phyloP scores from a whole-genome alignment of 1,284 basidiomycete genomes.

The Baeospora myosura region DNA sequence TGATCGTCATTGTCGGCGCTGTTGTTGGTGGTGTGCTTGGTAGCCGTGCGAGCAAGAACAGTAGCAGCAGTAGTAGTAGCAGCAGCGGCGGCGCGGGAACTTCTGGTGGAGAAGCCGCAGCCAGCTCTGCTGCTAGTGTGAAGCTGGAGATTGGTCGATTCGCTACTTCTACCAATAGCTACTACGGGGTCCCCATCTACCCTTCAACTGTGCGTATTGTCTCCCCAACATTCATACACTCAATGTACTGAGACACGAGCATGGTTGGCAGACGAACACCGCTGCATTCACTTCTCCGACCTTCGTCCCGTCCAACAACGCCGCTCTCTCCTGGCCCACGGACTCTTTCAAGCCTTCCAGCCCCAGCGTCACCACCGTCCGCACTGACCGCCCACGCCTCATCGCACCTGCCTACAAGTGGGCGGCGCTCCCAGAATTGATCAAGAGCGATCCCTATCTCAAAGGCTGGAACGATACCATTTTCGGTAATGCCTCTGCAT shows the following conservation, averaged over 20 bases:
- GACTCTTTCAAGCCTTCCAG: conserved; percentile 66
- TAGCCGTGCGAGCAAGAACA: conserved; percentile 39
- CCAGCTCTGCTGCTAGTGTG: conserved; percentile 48
- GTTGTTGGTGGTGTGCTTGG: conserved; percentile 78
- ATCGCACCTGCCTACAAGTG: conserved; percentile 92
- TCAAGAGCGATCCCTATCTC: conserved; percentile 82
- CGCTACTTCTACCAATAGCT: conserved; percentile 69
- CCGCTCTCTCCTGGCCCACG: conserved; percentile 61
- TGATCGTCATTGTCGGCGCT: conserved; percentile 66
- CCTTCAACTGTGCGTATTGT: conserved; percentile 66
- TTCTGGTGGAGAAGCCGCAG: conserved; percentile 28
- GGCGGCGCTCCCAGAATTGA: conserved; percentile 76
- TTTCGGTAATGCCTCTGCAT: conserved; percentile 80
- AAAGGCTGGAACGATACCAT: conserved; percentile 88
- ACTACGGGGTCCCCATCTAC: conserved; percentile 79
- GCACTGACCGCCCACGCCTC: conserved; percentile 81
- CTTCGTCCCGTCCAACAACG: conserved; percentile 43
- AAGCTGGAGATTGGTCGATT: conserved; percentile 59
- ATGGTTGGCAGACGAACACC: conserved; percentile 58
- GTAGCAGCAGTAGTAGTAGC: conserved; percentile 12
- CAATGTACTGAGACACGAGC: neutral
- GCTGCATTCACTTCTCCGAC: conserved; percentile 75
- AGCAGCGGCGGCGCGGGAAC: conserved; percentile 17
- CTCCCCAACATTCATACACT: neutral
- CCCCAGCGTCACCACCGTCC: conserved; percentile 52